These are phyloP conservation scores for Immersiella caudata DNA, from an alignment of 495 filamentous ascomycete genomes.

Conservation along the genomic window DNA sequence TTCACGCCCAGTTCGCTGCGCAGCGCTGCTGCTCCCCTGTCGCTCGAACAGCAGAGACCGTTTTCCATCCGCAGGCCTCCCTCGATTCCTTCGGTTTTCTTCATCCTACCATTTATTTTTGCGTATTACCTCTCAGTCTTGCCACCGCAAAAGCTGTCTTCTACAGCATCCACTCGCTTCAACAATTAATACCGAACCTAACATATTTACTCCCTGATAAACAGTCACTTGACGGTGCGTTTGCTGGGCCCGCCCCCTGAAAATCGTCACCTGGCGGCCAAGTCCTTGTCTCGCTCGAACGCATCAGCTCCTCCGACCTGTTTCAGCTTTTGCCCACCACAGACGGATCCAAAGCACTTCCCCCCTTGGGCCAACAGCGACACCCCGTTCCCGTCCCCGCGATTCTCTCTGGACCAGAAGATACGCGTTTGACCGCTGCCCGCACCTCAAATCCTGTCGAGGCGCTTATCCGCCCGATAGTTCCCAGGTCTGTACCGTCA, in stretches of 20 bases:
- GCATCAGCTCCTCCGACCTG: constrained; percentile 45
- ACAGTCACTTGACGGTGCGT: not conserved
- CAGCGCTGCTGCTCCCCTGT: not conserved
- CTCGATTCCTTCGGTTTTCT: constrained; percentile 8
- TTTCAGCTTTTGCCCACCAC: constrained; percentile 48
- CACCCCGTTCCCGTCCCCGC: constrained; percentile 14
- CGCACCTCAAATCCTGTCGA: constrained; percentile 20
- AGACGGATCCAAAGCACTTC: constrained; percentile 35
- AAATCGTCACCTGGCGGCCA: constrained; percentile 28
- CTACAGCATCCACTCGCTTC: constrained; percentile 23
- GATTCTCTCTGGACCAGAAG: constrained; percentile 9
- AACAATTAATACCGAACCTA: not conserved
- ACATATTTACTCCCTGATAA: not conserved
- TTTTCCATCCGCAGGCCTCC: constrained; percentile 14
- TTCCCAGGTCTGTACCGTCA: constrained; percentile 6
- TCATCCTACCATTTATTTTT: not conserved
- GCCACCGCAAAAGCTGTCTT: constrained; percentile 14
- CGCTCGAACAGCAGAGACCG: not conserved
- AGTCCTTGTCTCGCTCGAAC: constrained; percentile 39
- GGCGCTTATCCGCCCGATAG: constrained; percentile 20
- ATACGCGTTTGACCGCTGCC: not conserved
- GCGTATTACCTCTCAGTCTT: constrained; percentile 1
- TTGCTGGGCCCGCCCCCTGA: constrained; percentile 11
- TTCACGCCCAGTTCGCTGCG: not conserved
- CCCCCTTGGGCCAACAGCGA: constrained; percentile 30